These are phyloP conservation scores for Pichia sp. DNA, from an alignment of 1,139 yeast genomes.

Conservation along the genomic window DNA sequence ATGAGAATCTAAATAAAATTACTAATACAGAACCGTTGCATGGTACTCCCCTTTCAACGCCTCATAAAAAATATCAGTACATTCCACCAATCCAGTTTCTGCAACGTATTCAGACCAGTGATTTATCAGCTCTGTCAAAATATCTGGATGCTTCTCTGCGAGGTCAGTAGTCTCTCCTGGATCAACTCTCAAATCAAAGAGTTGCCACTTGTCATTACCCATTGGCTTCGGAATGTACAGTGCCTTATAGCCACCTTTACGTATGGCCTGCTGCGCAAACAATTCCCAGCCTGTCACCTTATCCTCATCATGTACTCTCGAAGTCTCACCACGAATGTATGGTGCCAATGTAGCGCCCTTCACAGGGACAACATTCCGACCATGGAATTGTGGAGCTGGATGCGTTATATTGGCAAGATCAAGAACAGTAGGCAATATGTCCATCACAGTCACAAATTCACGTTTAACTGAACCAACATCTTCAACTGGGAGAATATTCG, in stretches of 20 bases:
- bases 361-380: constrained; percentile 34
- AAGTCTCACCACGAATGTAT: constrained; percentile 26
- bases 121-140: constrained; percentile 33
- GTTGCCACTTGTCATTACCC: constrained; percentile 45
- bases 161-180: constrained; percentile 41
- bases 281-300: constrained; percentile 54
- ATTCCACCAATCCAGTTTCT: constrained; percentile 45
- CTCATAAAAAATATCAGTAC: constrained; percentile 8
- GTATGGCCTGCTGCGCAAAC: constrained; percentile 48
- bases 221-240: constrained; percentile 41
- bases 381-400: constrained; percentile 35
- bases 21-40: constrained; percentile 4
- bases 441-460: constrained; percentile 51
- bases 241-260: constrained; percentile 46
- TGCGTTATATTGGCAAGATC: constrained; percentile 40
- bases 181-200: constrained; percentile 37
- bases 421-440: constrained; percentile 45
- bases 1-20: neutral
- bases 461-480: constrained; percentile 23
- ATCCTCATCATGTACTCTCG: constrained; percentile 35
- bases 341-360: constrained; percentile 38
- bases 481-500: constrained; percentile 24
- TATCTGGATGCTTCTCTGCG: constrained; percentile 29
- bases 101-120: constrained; percentile 50
- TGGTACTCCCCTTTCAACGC: constrained; percentile 7